Evolutionary conservation across 306 rosid species (phyloP), one percentile per base, ranked within the genome.

Genomic region (Calophaca sinica): DNA sequence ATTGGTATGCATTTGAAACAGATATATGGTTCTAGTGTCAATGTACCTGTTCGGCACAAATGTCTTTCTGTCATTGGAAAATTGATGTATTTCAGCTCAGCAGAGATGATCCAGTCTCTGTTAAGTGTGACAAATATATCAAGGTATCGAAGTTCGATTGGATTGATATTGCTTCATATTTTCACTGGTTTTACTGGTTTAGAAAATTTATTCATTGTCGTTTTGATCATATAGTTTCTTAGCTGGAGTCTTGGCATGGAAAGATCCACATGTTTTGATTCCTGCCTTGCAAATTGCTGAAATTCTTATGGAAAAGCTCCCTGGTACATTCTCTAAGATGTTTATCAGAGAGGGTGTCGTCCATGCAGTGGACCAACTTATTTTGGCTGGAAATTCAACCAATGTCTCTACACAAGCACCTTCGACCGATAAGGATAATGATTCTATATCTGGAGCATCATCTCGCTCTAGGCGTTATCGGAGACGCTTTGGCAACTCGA

Each of bases 21-120:
- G 99, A 92, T 92, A 7, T 96, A 96, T 81, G 99, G 99, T 72
- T 92, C 98, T 55, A 96, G 99, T 74, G 99, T 96, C 70, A 96
- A 92, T 75, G 92, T 96, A 36, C 96, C 98, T 71, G 98, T 96
- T 68, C 96, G 98, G 73, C 96, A 89, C 86, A 96, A 88, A 85
- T 96, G 99, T 80, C 88, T 96, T 26, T 92, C 97, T 31, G 96
- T 86, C 62, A 90, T 96, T 51, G 99, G 97, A 84, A 96, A 92
- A 69, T 82, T 92, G 86, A 96, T 92, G 98, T 92, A 89, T 83
- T 92, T 92, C 84, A 96, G 99, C 72, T 46, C 88, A 52, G 92
- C 98, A 33, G 99, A 96, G 89, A 96, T 96, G 98, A 96, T 96
- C 59, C 91, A 90, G 81, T 89, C 98, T 55, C 78, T 96, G 76